Conservation (phyloP, 306 rosid species). For the Mucuna pruriens region DNA sequence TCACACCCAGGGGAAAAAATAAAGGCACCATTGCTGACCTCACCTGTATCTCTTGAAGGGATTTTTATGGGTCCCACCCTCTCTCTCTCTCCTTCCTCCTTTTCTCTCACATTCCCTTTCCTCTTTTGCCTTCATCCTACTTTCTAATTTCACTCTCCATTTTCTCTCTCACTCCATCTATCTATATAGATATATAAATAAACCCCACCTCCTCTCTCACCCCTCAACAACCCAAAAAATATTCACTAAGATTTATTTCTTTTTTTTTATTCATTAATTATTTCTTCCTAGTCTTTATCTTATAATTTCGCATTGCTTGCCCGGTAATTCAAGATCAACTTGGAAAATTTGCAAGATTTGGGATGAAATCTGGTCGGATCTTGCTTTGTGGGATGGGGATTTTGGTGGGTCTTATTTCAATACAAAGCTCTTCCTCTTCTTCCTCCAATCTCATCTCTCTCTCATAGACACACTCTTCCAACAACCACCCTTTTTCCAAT, state of each 20-base stretch:
- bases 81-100: neutral
- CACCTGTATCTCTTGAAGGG: conserved; percentile 83
- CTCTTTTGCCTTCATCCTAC: conserved; percentile 4
- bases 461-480: conserved; percentile 13
- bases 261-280: conserved; percentile 35
- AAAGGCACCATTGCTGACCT: conserved; percentile 66
- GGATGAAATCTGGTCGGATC: conserved; percentile 98
- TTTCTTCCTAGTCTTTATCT: conserved; percentile 14
- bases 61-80: conserved; percentile 70
- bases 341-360: conserved; percentile 80
- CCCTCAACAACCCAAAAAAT: conserved; percentile 49
- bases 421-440: conserved; percentile 45
- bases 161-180: neutral
- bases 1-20: conserved; percentile 47
- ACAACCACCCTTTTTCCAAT: neutral
- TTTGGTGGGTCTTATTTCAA: conserved; percentile 71
- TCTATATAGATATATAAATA: conserved; percentile 36
- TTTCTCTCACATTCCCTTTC: neutral
- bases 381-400: conserved; percentile 86
- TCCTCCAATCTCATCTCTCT: conserved; percentile 32
- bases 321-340: conserved; percentile 75
- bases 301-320: conserved; percentile 65
- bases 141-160: neutral
- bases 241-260: conserved; percentile 41
- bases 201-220: conserved; percentile 28